phyloP scores from a whole-genome alignment of 306 rosid genomes.

The Echinosophora koreensis region DNA sequence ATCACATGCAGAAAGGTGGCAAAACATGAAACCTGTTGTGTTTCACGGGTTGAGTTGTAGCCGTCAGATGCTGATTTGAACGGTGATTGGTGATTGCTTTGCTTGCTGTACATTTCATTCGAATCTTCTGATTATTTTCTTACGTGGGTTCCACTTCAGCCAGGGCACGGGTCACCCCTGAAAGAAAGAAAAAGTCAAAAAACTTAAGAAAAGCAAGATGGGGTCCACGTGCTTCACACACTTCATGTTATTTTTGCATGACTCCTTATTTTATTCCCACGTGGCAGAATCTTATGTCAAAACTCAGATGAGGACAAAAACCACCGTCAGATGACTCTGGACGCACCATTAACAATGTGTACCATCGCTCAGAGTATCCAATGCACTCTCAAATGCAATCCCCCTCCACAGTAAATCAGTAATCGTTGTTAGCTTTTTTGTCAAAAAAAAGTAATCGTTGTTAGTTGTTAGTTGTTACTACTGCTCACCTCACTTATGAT shows the following conservation, averaged over 20 bases:
- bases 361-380: constrained; percentile 58
- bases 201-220: background rate
- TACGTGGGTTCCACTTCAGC: background rate
- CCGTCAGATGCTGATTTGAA: constrained; percentile 37
- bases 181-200: background rate
- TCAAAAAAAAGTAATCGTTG: too few relatives aligned
- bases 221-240: constrained; percentile 18
- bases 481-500: too few relatives aligned
- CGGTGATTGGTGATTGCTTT: constrained; percentile 21
- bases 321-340: constrained; percentile 48
- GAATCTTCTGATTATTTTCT: constrained; percentile 34
- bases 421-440: too few relatives aligned
- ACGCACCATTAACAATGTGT: constrained; percentile 33
- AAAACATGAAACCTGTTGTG: constrained; percentile 17
- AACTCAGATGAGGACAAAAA: constrained; percentile 37
- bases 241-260: background rate
- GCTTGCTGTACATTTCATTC: background rate
- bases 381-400: constrained; percentile 36
- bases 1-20: constrained; percentile 42
- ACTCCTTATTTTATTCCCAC: background rate
- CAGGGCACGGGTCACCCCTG: constrained; percentile 17
- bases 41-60: constrained; percentile 43
- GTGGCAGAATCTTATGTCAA: constrained; percentile 40
- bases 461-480: too few relatives aligned
- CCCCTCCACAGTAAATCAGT: background rate